Evolutionary conservation across 345 rosid species (phyloP).

Genomic region (Brassica rapa): DNA sequence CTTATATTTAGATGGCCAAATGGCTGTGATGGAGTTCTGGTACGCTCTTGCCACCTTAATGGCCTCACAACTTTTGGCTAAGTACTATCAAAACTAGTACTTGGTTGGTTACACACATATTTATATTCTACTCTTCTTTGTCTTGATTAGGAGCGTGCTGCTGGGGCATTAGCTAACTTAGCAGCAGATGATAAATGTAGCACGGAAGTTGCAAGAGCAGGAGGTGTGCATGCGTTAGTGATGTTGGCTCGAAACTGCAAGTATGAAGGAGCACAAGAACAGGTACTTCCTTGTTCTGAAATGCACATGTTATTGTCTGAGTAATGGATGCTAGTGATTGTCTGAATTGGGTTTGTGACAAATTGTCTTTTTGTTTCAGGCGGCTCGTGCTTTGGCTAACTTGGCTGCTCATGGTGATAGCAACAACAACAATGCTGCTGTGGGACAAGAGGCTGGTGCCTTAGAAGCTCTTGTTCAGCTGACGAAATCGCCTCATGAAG

Average conservation of each 20-base stretch:
- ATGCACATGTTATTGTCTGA: not conserved
- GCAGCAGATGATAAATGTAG: slow-evolving; percentile 85
- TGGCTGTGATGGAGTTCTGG: slow-evolving; percentile 78
- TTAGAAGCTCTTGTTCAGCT: slow-evolving; percentile 86
- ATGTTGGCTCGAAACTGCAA: slow-evolving; percentile 79
- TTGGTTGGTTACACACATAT: not conserved
- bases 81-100: not conserved
- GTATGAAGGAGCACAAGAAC: slow-evolving; percentile 81
- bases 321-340: not conserved
- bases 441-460: slow-evolving; percentile 91
- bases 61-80: not conserved
- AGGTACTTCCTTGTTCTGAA: slow-evolving; percentile 43
- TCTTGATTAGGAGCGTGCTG: slow-evolving; percentile 69
- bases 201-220: slow-evolving; percentile 66
- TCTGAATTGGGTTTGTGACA: slow-evolving; percentile 4
- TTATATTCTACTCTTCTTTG: not conserved
- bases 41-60: slow-evolving; percentile 30
- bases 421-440: slow-evolving; percentile 76
- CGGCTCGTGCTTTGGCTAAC: slow-evolving; percentile 94
- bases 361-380: slow-evolving; percentile 40
- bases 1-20: slow-evolving; percentile 76
- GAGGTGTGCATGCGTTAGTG: slow-evolving; percentile 79
- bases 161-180: slow-evolving; percentile 85
- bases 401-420: slow-evolving; percentile 94
- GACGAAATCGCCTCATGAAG: slow-evolving; percentile 74